Base-by-base conservation (phyloP, 1,284 basidiomycete species). In the Amylostereum areolatum region DNA sequence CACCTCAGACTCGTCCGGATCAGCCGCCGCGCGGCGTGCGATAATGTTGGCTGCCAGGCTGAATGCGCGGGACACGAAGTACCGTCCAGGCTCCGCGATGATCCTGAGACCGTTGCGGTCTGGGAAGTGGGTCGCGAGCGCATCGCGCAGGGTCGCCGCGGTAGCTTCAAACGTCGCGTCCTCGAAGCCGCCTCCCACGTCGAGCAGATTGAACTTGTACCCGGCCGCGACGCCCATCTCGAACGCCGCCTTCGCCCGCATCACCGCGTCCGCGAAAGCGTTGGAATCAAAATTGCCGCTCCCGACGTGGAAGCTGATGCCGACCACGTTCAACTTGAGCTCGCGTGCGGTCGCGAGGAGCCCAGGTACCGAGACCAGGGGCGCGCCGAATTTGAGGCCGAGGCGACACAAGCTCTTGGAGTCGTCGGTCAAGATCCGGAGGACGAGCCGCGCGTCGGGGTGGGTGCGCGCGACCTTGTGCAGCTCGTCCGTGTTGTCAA, bases 401-500 rank as follows among this genome's bases (percentile, higher is more conserved):
- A 99, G 84, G 36, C 91, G 85, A 67, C 95, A 98, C 11, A 97
- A 73, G 55, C 87, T 91, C 73, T 94, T 97, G 44, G 91, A 92
- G 68, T 99, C 97, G 69, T 99, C 97, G 18, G 95, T 95, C 43
- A 99, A 77, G 66, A 99, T 98, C 54, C 96, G 91, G 30, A 98
- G 72, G 56, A 99, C 86, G 47, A 97, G 81, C 69, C 92, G 89
- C 39, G 96, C 94, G 42, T 68, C 61, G 0, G 94, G 91, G 66
- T 96, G 85, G 18, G 79, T 75, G 43, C 87, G 84, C 43, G 90
- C 85, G 57, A 99, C 83, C 73, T 99, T 99, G 80, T 91, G 78
- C n/a, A 99, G 75, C 67, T 99, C 97, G 70, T 99, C 97, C 46
- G 81, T 80, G 69, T 99, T 99, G 73, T 99, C 97, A 63, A 99